Conservation (phyloP, 2,329 filamentous ascomycete species). For the Pleomassaria siparia region DNA sequence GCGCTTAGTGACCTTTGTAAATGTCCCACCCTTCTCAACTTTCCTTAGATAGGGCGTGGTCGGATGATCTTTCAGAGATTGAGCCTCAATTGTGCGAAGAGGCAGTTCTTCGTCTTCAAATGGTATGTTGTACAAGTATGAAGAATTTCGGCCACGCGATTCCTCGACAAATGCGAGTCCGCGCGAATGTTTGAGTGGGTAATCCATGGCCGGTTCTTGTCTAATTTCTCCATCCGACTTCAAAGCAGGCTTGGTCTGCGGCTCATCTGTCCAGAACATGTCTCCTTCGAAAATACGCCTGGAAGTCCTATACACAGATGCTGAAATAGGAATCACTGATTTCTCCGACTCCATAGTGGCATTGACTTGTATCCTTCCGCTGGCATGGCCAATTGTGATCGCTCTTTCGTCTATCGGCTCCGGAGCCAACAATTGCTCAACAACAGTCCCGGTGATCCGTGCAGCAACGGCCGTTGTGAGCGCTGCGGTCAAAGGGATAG, state of each 20-base stretch:
- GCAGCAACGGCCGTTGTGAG: conserved; percentile 47
- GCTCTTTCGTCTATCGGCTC: conserved; percentile 27
- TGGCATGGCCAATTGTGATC: conserved; percentile 45
- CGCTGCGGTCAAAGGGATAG: conserved; percentile 47
- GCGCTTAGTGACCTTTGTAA: background rate
- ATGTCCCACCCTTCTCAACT: background rate
- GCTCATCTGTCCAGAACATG: conserved; percentile 24
- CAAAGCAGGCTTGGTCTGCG: background rate
- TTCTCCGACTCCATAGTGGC: conserved; percentile 32
- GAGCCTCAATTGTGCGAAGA: background rate
- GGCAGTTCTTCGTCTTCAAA: background rate
- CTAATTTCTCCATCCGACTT: background rate
- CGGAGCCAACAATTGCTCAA: conserved; percentile 32
- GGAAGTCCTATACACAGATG: conserved; percentile 41
- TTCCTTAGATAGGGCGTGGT: background rate
- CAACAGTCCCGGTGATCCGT: conserved; percentile 39
- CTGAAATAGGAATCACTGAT: conserved; percentile 23
- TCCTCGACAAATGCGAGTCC: conserved; percentile 26
- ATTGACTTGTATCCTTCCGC: conserved; percentile 41
- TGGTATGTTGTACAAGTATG: background rate
- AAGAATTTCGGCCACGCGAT: conserved; percentile 12
- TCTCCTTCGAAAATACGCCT: conserved; percentile 41
- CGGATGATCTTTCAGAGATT: background rate
- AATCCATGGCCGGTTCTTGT: background rate
- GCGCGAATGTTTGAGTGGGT: conserved; percentile 18